phyloP scores from a whole-genome alignment of 805 yeast genomes.

The Candida dajiaensis region DNA sequence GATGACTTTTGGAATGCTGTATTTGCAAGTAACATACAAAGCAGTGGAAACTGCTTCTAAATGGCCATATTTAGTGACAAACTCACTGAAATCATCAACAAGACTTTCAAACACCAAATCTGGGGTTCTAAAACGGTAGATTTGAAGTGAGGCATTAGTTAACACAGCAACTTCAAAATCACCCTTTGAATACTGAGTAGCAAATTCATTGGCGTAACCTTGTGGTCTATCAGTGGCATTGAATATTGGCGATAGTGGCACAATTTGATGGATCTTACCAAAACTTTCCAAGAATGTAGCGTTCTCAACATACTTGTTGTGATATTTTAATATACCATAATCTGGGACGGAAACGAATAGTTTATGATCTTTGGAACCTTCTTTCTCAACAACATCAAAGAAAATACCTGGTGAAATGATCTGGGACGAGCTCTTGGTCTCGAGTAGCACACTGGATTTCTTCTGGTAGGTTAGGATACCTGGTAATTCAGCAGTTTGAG shows the following conservation, averaged over 20 bases:
- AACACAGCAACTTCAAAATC: conserved; percentile 75
- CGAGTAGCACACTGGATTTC: conserved; percentile 47
- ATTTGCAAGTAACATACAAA: conserved; percentile 74
- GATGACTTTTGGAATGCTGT: conserved; percentile 48
- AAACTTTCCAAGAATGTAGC: conserved; percentile 65
- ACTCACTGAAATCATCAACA: conserved; percentile 63
- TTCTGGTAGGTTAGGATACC: conserved; percentile 44
- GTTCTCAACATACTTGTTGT: conserved; percentile 69
- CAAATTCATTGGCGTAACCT: conserved; percentile 82
- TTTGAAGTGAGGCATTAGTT: conserved; percentile 71
- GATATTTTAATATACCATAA: conserved; percentile 74
- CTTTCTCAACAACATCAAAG: conserved; percentile 49
- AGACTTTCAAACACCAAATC: conserved; percentile 68
- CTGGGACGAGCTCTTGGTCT: conserved; percentile 50
- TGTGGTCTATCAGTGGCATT: conserved; percentile 68
- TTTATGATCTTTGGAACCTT: conserved; percentile 29
- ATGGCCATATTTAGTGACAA: conserved; percentile 74
- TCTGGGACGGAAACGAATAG: conserved; percentile 78
- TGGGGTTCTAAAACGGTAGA: conserved; percentile 75
- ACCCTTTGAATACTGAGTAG: conserved; percentile 70
- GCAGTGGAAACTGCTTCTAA: conserved; percentile 90
- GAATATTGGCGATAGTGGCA: conserved; percentile 63
- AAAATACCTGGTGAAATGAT: conserved; percentile 85
- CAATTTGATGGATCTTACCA: conserved; percentile 64
- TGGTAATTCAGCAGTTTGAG: conserved; percentile 22